Conservation (phyloP, 495 filamentous ascomycete species). For the Neurospora sp. region DNA sequence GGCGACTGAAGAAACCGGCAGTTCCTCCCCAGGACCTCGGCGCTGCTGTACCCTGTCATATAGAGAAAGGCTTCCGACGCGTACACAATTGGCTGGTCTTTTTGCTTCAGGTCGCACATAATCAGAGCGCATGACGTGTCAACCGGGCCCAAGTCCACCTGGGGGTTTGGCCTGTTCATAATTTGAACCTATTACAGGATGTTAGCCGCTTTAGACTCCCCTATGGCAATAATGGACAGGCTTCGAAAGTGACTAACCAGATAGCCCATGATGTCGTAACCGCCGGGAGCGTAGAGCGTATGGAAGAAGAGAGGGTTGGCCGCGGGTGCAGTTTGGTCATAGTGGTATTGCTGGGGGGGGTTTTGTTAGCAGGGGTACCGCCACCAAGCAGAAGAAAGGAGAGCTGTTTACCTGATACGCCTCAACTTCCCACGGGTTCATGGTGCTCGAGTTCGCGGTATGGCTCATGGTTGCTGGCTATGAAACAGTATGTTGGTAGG, state of each 20-base stretch:
- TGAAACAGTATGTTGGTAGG: background rate
- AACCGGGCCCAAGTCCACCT: slow-evolving; percentile 34
- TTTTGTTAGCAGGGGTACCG: background rate
- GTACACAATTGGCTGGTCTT: slow-evolving; percentile 40
- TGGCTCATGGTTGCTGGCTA: background rate
- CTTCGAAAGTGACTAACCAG: slow-evolving; percentile 24
- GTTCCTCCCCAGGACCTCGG: slow-evolving; percentile 37
- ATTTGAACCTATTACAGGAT: slow-evolving; percentile 24
- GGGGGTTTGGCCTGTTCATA: slow-evolving; percentile 30
- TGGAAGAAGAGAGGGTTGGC: slow-evolving; percentile 34
- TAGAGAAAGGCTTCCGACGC: slow-evolving; percentile 32
- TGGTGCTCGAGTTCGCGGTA: background rate
- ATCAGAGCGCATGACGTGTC: slow-evolving; percentile 38
- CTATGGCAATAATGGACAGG: background rate
- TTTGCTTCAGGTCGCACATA: slow-evolving; percentile 34
- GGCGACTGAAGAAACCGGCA: slow-evolving; percentile 45
- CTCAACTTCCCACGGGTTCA: slow-evolving; percentile 18
- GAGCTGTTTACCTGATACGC: slow-evolving; percentile 10
- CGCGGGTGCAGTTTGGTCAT: background rate
- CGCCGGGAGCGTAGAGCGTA: slow-evolving; percentile 36
- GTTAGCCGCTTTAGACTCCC: background rate
- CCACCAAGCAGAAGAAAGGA: background rate
- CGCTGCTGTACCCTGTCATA: slow-evolving; percentile 34
- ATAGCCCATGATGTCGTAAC: slow-evolving; percentile 38
- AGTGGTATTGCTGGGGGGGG: background rate